Evolutionary conservation across 1,139 yeast genomes (phyloP), one percentile per base, ranked within the genome.

Genomic region (Saccharomyces hybrid): DNA sequence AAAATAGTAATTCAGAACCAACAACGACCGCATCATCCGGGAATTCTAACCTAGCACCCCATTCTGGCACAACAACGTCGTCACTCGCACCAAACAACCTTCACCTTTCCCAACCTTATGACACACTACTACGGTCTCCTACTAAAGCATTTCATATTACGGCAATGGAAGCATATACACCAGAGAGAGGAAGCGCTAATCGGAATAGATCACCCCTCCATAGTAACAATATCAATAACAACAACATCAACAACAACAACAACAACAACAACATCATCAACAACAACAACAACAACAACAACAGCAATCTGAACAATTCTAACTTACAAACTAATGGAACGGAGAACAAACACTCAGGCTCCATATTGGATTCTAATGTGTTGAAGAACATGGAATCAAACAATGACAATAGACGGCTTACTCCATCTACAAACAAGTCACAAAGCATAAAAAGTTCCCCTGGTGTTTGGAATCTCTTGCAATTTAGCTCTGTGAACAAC

Each of bases 91-190:
- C 52, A 51, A 54, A 56, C 51, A 54, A 51, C 52, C 61, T 57
- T 16, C 67, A 51, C 54, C 74, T 44, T 74, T 74, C 63, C 63
- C 75, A 68, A 23, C 47, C 64, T 9, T 59, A 60, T 34, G 68
- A 61, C 34, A 55, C 69, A 1, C 50, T 67, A 32, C 52, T 67
- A 53, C 60, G 65, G 50, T 68, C 72, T 11, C 81, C 73, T 41
- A 69, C 67, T 26, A 84, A 81, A 64, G 81, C 81, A 53, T 74
- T 72, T 57, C 74, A 73, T 50, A 77, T 82, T 16, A 76, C 81
- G 27, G 88, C 88, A 5, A 73, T 84, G 57, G 95, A 86, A 67
- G 93, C 95, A 1, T 86, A 84, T 62, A 87, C 95, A 0, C 95
- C 95, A 1, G 95, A 86, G 62, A 72, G 95, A 51, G 93, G 93